Conservation (phyloP, 768 basidiomycete genomes). For the Strobilomyces confusus region DNA sequence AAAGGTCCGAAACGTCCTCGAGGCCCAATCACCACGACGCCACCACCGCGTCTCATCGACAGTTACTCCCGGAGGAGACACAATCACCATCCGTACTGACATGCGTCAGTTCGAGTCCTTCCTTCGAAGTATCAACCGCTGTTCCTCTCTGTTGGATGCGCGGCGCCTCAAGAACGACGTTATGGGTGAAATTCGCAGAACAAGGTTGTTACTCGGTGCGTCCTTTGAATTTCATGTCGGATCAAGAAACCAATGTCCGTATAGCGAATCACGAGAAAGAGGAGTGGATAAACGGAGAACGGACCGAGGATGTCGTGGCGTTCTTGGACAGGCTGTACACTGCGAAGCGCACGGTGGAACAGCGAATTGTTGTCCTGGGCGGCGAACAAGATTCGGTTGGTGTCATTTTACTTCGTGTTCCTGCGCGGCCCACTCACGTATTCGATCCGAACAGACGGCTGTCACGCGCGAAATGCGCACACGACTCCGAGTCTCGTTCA, state of each 20-base stretch:
- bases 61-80: slow-evolving; percentile 48
- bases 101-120: slow-evolving; percentile 87
- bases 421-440: background rate
- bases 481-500: slow-evolving; percentile 55
- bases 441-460: slow-evolving; percentile 32
- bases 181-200: slow-evolving; percentile 83
- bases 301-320: slow-evolving; percentile 79
- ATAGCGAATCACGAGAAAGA: slow-evolving; percentile 82
- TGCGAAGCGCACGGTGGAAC: slow-evolving; percentile 84
- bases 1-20: slow-evolving; percentile 80
- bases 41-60: slow-evolving; percentile 40
- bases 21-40: slow-evolving; percentile 68
- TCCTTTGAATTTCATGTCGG: slow-evolving; percentile 7
- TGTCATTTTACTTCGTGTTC: background rate
- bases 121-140: slow-evolving; percentile 76
- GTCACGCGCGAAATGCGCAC: slow-evolving; percentile 40
- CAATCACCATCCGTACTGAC: slow-evolving; percentile 80
- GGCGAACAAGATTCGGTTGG: slow-evolving; percentile 62
- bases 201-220: slow-evolving; percentile 66
- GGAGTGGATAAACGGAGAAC: slow-evolving; percentile 84
- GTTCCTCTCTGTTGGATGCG: slow-evolving; percentile 83
- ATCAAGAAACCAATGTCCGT: background rate
- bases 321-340: slow-evolving; percentile 86
- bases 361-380: slow-evolving; percentile 77
- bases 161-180: slow-evolving; percentile 89